Evolutionary conservation across 2,329 filamentous ascomycete species (phyloP), one percentile per base, ranked within the genome.

Genomic region (Didymella pinodella): DNA sequence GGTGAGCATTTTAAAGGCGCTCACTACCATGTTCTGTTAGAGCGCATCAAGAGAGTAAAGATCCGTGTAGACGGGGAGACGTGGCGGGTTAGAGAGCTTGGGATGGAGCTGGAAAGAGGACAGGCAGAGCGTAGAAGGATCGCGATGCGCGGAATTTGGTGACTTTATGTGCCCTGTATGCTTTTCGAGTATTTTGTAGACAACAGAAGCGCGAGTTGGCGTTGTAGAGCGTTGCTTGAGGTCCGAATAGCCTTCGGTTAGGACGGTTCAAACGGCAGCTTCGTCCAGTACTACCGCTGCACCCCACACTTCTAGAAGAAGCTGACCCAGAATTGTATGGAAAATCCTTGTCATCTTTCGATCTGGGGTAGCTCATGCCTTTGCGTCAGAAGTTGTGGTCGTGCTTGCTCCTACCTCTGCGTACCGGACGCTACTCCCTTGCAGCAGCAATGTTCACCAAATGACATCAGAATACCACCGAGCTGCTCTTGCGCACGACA

Each of bases 101-200:
- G 66, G 6, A 61, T 65, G n/a, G 73, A 75, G 60, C 51, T 77
- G 54, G 68, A 74, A 55, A 66, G 74, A 53, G 75, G 75, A 11
- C 67, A 69, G 48, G 67, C 62, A 25, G 73, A 74, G 61, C 58
- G 65, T 41, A 64, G 67, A 45, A 63, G 70, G 56, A 71, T 75
- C 45, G 68, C 66, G 31, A 61, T 63, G 56, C 61, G 74, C 48
- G 67, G 64, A 6, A 53, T 66, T 31, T 72, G 63, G 63, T 70
- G 64, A 53, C 26, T 20, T 2, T 10, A n/a, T 11, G 38, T 11
- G 18, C 45, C 11, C 7, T 10, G 12, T n/a, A 14, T 2, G 7
- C 14, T 16, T 29, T 38, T 40, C 31, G 8, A 16, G 32, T 31
- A 12, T 16, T 22, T 20, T 10, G 7, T n/a, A 14, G 7, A 29